phyloP scores from a whole-genome alignment of 179 eudicot genomes.

The Beta lomatogona region DNA sequence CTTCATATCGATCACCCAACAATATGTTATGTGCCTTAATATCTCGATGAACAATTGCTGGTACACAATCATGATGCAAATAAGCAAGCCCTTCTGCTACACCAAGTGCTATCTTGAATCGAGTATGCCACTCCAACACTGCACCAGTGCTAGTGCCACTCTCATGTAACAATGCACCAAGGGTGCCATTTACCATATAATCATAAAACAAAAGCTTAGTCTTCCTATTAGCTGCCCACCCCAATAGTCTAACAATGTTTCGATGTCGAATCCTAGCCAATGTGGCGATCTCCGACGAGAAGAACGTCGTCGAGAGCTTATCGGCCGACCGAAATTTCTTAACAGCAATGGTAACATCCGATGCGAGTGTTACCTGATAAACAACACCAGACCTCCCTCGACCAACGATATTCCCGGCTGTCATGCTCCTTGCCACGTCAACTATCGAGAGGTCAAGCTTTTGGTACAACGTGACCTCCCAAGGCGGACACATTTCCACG shows the following conservation, averaged over 20 bases:
- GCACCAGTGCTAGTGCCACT: slow-evolving; percentile 22
- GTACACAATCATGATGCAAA: slow-evolving; percentile 87
- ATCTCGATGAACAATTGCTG: slow-evolving; percentile 82
- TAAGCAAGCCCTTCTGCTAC: slow-evolving; percentile 90
- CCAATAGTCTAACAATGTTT: slow-evolving; percentile 71
- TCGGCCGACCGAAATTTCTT: slow-evolving; percentile 68
- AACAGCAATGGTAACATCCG: slow-evolving; percentile 57
- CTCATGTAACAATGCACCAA: slow-evolving; percentile 66
- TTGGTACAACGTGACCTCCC: slow-evolving; percentile 89
- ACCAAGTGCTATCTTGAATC: slow-evolving; percentile 81
- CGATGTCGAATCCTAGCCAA: slow-evolving; percentile 75
- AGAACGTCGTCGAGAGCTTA: slow-evolving; percentile 52
- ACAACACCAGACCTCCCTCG: slow-evolving; percentile 72
- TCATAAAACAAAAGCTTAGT: slow-evolving; percentile 76
- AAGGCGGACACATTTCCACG: slow-evolving; percentile 76
- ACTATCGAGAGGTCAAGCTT: slow-evolving; percentile 76
- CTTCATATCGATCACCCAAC: slow-evolving; percentile 78
- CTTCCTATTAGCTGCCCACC: slow-evolving; percentile 78
- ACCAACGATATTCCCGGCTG: slow-evolving; percentile 61
- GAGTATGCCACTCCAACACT: slow-evolving; percentile 64
- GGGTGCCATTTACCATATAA: slow-evolving; percentile 65
- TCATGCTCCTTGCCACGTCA: slow-evolving; percentile 62
- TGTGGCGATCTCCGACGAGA: slow-evolving; percentile 83
- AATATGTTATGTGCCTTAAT: slow-evolving; percentile 84
- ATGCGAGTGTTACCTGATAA: slow-evolving; percentile 44